These are phyloP conservation scores for Echinosophora koreensis DNA, from an alignment of 306 rosid genomes.

Conservation along the genomic window DNA sequence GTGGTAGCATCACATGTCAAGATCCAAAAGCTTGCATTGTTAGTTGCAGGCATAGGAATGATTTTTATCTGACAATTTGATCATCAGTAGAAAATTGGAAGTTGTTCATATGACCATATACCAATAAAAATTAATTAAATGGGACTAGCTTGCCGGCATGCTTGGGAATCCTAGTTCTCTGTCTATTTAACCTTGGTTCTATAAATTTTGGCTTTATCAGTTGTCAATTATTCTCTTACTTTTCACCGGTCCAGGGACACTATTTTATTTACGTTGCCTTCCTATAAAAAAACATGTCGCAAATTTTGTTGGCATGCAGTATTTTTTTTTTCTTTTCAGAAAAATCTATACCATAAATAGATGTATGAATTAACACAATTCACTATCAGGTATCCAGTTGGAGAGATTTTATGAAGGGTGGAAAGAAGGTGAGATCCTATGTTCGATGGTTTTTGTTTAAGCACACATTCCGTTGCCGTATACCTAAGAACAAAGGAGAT, in stretches of 20 bases:
- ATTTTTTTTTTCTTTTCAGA: background rate
- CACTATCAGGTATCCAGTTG: slow-evolving; percentile 93
- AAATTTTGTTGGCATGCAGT: slow-evolving; percentile 29
- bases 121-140: background rate
- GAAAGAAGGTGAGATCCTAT: slow-evolving; percentile 85
- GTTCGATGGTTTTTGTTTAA: background rate
- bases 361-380: slow-evolving; percentile 24
- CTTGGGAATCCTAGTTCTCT: background rate
- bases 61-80: background rate
- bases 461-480: background rate
- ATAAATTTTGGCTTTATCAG: background rate
- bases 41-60: background rate
- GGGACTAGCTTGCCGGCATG: slow-evolving; percentile 10
- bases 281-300: background rate
- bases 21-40: no score
- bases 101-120: background rate
- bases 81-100: background rate
- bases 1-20: no score
- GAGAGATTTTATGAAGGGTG: slow-evolving; percentile 98
- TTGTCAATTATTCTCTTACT: background rate
- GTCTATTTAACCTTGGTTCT: slow-evolving; percentile 16
- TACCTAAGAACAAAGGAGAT: background rate
- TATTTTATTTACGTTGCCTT: background rate
- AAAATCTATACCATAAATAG: background rate
- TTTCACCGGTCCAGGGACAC: background rate